Conservation (phyloP, 177 flowering plant genomes). For the Tripterygium wilfordii region DNA sequence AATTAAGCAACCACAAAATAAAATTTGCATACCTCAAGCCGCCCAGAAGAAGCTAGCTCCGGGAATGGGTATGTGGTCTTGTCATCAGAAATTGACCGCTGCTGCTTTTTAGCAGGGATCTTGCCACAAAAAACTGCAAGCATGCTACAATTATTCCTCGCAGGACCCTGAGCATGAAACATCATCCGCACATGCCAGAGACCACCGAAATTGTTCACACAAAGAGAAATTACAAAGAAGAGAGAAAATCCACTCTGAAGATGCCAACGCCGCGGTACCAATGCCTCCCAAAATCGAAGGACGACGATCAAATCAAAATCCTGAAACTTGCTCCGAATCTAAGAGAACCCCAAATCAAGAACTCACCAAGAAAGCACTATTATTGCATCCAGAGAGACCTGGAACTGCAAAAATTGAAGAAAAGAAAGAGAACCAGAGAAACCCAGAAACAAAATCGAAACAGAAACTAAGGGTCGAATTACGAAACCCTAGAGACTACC, state of each 20-base stretch:
- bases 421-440: not conserved
- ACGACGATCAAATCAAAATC: conserved; percentile 6
- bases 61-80: conserved; percentile 55
- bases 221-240: not conserved
- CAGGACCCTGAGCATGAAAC: conserved; percentile 57
- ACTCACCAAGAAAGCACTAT: too few species aligned
- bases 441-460: not conserved
- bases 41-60: conserved; percentile 71
- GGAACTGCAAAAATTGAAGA: not conserved
- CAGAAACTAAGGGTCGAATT: not conserved
- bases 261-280: too few species aligned
- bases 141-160: conserved; percentile 52
- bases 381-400: too few species aligned
- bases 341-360: too few species aligned
- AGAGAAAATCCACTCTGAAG: too few species aligned
- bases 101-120: conserved; percentile 21
- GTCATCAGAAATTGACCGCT: conserved; percentile 22
- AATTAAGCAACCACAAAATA: too few species aligned
- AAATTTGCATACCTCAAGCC: conserved; percentile 78
- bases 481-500: not conserved
- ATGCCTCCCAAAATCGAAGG: too few species aligned
- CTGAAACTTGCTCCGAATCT: conserved; percentile 2
- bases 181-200: conserved; percentile 25
- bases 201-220: not conserved
- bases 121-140: conserved; percentile 61